Percentiles rank a stretch among this genome's conserved stretches.
Evolutionary conservation across 306 rosid species (phyloP).

Genomic region (Quercus alba): DNA sequence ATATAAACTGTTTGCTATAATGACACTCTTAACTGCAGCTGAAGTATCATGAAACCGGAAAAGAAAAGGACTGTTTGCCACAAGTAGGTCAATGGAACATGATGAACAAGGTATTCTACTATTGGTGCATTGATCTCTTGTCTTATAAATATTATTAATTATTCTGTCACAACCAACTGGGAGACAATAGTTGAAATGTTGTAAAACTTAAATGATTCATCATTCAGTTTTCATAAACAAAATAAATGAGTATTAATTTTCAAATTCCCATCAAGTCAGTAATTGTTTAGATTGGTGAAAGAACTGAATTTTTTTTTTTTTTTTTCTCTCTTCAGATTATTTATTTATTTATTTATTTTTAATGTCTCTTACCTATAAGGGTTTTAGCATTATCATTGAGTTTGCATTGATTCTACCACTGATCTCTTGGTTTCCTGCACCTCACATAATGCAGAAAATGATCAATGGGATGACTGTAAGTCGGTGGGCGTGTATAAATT

Average conservation of each 20-base stretch:
- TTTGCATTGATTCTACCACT: constrained; percentile 11
- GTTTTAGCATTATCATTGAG: not conserved
- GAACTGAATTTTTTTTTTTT: not conserved
- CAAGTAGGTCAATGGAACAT: constrained; percentile 99
- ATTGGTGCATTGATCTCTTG: not conserved
- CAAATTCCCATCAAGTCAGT: not conserved
- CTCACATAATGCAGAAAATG: constrained; percentile 72
- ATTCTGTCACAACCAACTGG: not conserved
- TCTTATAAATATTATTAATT: not conserved
- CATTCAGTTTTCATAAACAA: not conserved
- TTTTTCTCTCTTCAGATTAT: not conserved
- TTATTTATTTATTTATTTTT: not conserved
- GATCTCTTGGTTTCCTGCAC: constrained; percentile 10
- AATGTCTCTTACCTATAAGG: not conserved
- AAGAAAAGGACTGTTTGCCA: constrained; percentile 94
- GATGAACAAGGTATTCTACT: constrained; percentile 86
- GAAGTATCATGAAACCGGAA: constrained; percentile 91
- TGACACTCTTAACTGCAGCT: constrained; percentile 48
- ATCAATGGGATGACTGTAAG: constrained; percentile 94
- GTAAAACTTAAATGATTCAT: not conserved
- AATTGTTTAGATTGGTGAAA: not conserved
- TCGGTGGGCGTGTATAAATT: constrained; percentile 96
- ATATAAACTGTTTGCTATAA: constrained; percentile 4
- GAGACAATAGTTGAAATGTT: not conserved
- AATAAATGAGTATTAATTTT: not conserved